Conservation (phyloP, 2,329 filamentous ascomycete species). For the Cercospora beticola region DNA sequence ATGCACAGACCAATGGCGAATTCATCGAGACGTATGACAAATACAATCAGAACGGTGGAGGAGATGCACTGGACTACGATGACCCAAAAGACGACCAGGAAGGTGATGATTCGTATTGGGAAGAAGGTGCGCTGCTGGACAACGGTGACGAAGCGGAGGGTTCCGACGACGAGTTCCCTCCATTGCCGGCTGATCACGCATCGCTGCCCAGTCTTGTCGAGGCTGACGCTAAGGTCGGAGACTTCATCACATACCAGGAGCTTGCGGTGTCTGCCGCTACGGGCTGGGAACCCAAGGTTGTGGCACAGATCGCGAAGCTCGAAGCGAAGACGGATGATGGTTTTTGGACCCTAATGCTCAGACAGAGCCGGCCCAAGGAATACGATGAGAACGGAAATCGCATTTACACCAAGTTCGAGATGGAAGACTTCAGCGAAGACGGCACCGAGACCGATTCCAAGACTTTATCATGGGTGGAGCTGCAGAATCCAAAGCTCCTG, state of each 20-base stretch:
- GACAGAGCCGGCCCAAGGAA: slow-evolving; percentile 57
- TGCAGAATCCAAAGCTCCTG: slow-evolving; percentile 13
- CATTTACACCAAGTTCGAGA: slow-evolving; percentile 76
- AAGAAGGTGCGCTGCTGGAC: slow-evolving; percentile 32
- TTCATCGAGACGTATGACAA: slow-evolving; percentile 42
- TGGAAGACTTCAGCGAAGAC: slow-evolving; percentile 59
- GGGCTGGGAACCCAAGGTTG: slow-evolving; percentile 65
- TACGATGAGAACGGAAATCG: slow-evolving; percentile 71
- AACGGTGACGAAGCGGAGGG: slow-evolving; percentile 27
- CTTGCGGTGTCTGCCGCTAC: slow-evolving; percentile 61
- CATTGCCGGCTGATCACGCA: slow-evolving; percentile 34
- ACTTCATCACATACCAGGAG: slow-evolving; percentile 69
- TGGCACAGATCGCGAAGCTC: slow-evolving; percentile 63
- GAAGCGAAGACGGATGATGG: slow-evolving; percentile 58
- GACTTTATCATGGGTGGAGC: not conserved
- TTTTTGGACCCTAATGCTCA: slow-evolving; percentile 56
- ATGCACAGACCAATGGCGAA: slow-evolving; percentile 43
- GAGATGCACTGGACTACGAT: slow-evolving; percentile 45
- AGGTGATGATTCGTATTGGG: slow-evolving; percentile 32
- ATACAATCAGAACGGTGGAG: slow-evolving; percentile 37
- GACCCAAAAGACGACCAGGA: slow-evolving; percentile 39
- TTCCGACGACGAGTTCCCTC: slow-evolving; percentile 59
- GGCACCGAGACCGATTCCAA: slow-evolving; percentile 45
- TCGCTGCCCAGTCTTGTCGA: slow-evolving; percentile 53
- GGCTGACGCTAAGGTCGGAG: slow-evolving; percentile 55